Percentiles rank a stretch among this genome's conserved stretches.
Evolutionary conservation across 495 filamentous ascomycete species (phyloP).

Genomic region (Annulohypoxylon bovei): DNA sequence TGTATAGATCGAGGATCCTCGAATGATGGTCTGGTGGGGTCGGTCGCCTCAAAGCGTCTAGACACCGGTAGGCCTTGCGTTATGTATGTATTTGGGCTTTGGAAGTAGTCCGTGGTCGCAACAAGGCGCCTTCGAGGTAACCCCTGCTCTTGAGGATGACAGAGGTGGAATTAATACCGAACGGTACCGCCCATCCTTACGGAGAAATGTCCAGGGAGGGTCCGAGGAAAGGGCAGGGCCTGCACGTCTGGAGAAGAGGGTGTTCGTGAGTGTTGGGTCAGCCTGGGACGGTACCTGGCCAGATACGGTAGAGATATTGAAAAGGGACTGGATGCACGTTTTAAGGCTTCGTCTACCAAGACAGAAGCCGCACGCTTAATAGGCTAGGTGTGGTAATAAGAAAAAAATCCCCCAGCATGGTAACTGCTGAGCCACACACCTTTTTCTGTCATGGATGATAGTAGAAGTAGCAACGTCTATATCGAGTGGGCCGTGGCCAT

Average conservation of each 20-base stretch:
- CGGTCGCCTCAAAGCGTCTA: constrained; percentile 50
- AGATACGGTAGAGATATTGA: constrained; percentile 51
- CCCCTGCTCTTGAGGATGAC: constrained; percentile 58
- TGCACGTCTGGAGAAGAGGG: constrained; percentile 50
- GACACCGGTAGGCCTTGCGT: constrained; percentile 51
- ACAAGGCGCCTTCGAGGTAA: constrained; percentile 55
- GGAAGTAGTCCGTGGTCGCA: constrained; percentile 56
- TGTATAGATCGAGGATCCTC: constrained; percentile 46
- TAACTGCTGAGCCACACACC: constrained; percentile 61
- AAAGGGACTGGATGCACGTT: constrained; percentile 50
- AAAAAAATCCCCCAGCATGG: constrained; percentile 48
- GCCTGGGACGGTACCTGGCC: constrained; percentile 46
- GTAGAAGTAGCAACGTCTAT: constrained; percentile 52
- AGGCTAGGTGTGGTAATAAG: constrained; percentile 52
- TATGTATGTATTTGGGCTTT: constrained; percentile 54
- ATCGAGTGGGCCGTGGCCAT: constrained; percentile 52
- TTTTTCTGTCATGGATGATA: constrained; percentile 49
- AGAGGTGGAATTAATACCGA: constrained; percentile 63
- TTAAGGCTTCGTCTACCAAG: constrained; percentile 51
- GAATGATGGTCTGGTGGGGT: constrained; percentile 52
- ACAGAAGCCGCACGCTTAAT: constrained; percentile 55
- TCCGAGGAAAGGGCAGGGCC: constrained; percentile 57
- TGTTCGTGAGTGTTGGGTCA: constrained; percentile 49
- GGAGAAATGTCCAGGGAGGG: constrained; percentile 61
- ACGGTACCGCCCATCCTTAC: constrained; percentile 55